Base-by-base conservation (phyloP, 2,329 filamentous ascomycete genomes). In the Zymoseptoria pseudotritici region DNA sequence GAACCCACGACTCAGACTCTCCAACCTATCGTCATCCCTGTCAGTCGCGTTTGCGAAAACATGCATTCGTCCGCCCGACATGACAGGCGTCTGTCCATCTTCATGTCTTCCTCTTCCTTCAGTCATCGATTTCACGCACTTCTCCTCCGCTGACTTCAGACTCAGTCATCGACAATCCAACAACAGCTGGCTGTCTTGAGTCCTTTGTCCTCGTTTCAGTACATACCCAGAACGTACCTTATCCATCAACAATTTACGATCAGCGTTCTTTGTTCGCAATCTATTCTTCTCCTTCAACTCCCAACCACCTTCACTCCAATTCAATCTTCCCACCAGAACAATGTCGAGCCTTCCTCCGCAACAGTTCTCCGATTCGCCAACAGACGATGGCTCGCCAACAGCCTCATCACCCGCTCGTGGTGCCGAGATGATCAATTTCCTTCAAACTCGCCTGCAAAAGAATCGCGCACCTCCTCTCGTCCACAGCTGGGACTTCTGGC, bases 321-420 rank as follows among this genome's bases (percentile, higher is more conserved):
- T 4, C 36, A 13, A 46, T 46, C 36, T 46, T 46, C 13, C 36
- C 11, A 56, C 19, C 53, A 22, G 10, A 49, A 63, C 17, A 53
- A 71, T 71, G 69, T 60, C 68, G 17, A 66, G 65, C 29, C 61
- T 64, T 31, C 63, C 68, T 9, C 63, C 61, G 10, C 63, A 67
- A 2, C 63, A 63, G 24, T 63, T 67, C 26, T 65, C 63, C 66
- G 83, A 83, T 71, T 81, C 89, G 61, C 85, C 87, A 59, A 81
- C 86, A 71, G 79, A 80, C 73, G 79, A 81, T 66, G 80, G 83
- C 63, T 76, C 82, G 54, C 84, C 83, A 71, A 53, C 52, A 19
- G 86, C 83, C 50, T 79, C 81, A 65, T 89, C 88, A 9, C 88
- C 89, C 24, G 87, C 89, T 58, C 86, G 89, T 69, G 88, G 89